A percentile compares a stretch with the other conserved stretches of the same genome.
Conservation (phyloP, 2,329 filamentous ascomycete genomes). For the Teratosphaeria epicoccoides region DNA sequence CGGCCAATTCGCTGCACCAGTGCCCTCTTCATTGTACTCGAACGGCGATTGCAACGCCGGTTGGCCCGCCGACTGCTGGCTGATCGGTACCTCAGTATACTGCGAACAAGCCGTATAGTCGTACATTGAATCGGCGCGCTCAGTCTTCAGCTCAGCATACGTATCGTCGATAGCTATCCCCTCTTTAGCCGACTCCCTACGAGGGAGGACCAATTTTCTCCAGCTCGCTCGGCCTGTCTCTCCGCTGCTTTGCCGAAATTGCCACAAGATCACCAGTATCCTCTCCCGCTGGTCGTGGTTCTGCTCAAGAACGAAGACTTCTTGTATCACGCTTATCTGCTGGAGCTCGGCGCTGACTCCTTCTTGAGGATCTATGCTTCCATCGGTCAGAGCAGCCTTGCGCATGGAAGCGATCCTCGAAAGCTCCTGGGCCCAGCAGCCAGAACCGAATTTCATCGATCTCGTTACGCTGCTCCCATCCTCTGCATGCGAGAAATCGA, state of each 20-base stretch:
- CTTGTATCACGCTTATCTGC: conserved; percentile 32
- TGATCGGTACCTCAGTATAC: conserved; percentile 6
- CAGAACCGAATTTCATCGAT: conserved; percentile 31
- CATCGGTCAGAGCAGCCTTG: conserved; percentile 5
- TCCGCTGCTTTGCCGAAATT: conserved; percentile 16
- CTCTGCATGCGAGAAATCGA: conserved; percentile 10
- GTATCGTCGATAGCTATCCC: neutral
- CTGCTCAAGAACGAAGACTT: conserved; percentile 29
- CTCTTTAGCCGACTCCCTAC: neutral
- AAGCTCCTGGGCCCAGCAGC: conserved; percentile 34
- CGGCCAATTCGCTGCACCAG: conserved; percentile 19
- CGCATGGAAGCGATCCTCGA: conserved; percentile 17
- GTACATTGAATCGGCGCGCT: conserved; percentile 15
- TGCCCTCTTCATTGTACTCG: conserved; percentile 18
- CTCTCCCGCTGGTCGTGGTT: conserved; percentile 17
- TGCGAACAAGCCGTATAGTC: conserved; percentile 8
- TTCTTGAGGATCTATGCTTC: conserved; percentile 6
- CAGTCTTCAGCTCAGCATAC: conserved; percentile 7
- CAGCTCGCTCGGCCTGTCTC: conserved; percentile 19
- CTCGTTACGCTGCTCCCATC: conserved; percentile 14
- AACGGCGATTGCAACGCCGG: conserved; percentile 22
- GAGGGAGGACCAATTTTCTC: conserved; percentile 16
- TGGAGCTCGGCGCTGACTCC: conserved; percentile 25
- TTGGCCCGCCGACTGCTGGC: conserved; percentile 1
- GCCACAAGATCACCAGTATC: conserved; percentile 22